Conservation (phyloP, 23 red algal genomes). For the Gracilaria vermiculophylla region DNA sequence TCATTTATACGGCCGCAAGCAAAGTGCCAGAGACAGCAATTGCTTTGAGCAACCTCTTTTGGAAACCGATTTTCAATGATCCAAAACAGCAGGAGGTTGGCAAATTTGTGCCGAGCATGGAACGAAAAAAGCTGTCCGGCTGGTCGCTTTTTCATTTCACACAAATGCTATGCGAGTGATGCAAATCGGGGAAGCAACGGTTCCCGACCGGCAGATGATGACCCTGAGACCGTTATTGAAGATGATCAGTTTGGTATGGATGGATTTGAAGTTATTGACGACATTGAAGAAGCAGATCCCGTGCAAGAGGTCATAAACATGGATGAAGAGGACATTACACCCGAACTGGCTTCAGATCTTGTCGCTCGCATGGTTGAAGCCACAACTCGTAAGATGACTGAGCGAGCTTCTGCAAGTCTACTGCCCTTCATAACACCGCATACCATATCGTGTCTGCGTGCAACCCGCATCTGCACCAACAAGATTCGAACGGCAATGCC, state of each 20-base stretch:
- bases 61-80: too few relatives aligned
- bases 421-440: slow-evolving; percentile 46
- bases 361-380: slow-evolving; percentile 46
- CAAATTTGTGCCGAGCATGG: too few relatives aligned
- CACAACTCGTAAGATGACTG: slow-evolving; percentile 11
- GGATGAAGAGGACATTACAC: slow-evolving; percentile 24
- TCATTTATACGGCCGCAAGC: too few relatives aligned
- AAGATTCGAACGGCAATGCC: slow-evolving; percentile 8
- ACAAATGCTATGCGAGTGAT: too few relatives aligned
- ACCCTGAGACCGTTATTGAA: background rate
- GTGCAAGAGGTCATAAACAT: background rate
- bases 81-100: too few relatives aligned
- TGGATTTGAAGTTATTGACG: slow-evolving; percentile 29
- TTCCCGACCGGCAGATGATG: background rate
- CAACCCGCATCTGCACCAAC: slow-evolving; percentile 51
- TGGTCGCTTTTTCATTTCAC: too few relatives aligned
- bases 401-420: slow-evolving; percentile 24
- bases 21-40: too few relatives aligned
- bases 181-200: background rate
- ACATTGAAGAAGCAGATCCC: slow-evolving; percentile 15
- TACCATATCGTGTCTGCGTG: slow-evolving; percentile 48
- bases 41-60: too few relatives aligned
- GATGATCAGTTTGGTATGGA: slow-evolving; percentile 39
- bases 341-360: slow-evolving; percentile 44
- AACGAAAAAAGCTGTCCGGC: too few relatives aligned